Percentiles rank a stretch among this genome's conserved stretches.
Conservation (phyloP, 805 yeast species). For the Geotrichum ghanense region DNA sequence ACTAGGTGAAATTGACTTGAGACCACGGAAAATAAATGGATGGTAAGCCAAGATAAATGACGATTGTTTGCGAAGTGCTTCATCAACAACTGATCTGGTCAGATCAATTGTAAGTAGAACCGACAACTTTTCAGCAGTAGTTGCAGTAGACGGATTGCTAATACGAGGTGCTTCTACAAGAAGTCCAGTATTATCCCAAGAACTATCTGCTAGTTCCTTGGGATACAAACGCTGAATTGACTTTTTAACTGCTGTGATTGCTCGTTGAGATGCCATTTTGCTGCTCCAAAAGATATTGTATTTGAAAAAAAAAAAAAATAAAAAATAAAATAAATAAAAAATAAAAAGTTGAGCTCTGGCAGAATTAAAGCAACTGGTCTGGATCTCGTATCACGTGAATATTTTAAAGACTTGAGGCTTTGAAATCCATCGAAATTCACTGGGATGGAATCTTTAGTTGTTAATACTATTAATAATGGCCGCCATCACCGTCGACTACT, state of each 20-base stretch:
- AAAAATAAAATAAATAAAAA: too few species aligned
- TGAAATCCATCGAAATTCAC: not conserved
- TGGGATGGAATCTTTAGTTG: not conserved
- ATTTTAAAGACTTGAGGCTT: not conserved
- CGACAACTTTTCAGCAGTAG: constrained; percentile 19
- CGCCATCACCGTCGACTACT: constrained; percentile 17
- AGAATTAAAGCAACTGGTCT: not conserved
- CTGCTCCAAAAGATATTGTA: too few species aligned
- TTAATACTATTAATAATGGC: not conserved
- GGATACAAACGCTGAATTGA: constrained; percentile 68
- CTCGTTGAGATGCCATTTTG: constrained; percentile 10
- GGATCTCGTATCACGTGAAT: not conserved
- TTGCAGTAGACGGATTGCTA: constrained; percentile 14
- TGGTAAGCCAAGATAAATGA: constrained; percentile 75
- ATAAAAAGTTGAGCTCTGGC: not conserved
- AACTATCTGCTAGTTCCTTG: constrained; percentile 59
- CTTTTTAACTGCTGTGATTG: constrained; percentile 34
- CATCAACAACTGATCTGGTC: constrained; percentile 73
- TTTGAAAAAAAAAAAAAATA: too few species aligned
- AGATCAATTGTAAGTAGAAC: constrained; percentile 72
- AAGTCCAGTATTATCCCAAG: constrained; percentile 96
- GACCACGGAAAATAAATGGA: constrained; percentile 86
- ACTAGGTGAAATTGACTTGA: constrained; percentile 54
- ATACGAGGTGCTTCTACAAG: constrained; percentile 52
- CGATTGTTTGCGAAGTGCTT: constrained; percentile 50